Evolutionary conservation across 495 filamentous ascomycete species (phyloP).

Genomic region (Hypoxylon trugodes): DNA sequence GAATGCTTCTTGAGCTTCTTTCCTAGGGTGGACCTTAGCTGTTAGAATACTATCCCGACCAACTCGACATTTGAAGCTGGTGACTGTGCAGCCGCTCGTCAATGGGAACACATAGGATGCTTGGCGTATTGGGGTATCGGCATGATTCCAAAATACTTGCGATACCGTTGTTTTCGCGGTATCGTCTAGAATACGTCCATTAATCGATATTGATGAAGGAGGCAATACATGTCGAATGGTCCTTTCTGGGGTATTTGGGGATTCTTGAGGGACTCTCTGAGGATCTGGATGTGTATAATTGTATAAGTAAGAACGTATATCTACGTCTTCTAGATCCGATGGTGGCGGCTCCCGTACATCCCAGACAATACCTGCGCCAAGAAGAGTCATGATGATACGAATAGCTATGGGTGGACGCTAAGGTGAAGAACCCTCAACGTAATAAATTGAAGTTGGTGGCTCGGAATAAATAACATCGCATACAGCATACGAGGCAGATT

Average conservation of each 20-base stretch:
- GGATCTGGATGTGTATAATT: too few relatives aligned
- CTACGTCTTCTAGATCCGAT: neutral
- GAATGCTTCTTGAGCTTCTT: neutral
- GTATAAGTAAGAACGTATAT: too few relatives aligned
- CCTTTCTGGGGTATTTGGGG: neutral
- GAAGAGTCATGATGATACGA: neutral
- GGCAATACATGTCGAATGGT: neutral
- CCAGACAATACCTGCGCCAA: constrained; percentile 5
- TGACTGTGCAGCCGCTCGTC: constrained; percentile 2
- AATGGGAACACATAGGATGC: constrained; percentile 4
- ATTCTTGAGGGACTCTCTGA: too few relatives aligned
- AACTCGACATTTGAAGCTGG: constrained; percentile 2
- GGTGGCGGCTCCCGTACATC: neutral
- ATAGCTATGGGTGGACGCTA: neutral
- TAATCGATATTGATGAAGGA: neutral
- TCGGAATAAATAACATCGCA: neutral
- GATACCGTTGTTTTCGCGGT: neutral
- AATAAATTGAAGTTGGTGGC: neutral
- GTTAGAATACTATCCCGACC: neutral
- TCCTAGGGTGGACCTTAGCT: constrained; percentile 2
- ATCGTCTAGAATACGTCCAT: neutral
- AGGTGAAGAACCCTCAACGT: too few relatives aligned
- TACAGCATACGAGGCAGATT: neutral
- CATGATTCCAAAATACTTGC: constrained; percentile 5
- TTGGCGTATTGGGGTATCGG: neutral